Base-by-base conservation (phyloP, 2,329 filamentous ascomycete species). In the Colletotrichum tofieldiae region DNA sequence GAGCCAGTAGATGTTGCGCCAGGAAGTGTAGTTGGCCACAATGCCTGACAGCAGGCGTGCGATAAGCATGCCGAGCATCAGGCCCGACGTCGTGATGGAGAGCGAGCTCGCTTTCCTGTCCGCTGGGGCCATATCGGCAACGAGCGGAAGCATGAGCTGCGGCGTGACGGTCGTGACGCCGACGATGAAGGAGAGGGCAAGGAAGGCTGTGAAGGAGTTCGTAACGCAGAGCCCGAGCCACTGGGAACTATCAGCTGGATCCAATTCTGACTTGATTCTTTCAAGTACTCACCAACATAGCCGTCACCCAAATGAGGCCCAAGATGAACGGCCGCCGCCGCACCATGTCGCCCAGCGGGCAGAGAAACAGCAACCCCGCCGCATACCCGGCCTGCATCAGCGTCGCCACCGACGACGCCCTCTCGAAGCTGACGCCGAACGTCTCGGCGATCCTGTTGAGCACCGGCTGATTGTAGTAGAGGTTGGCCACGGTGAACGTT, bases 391-490 rank as follows among this genome's bases (percentile, higher is more conserved):
- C 92, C 79, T 96, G 94, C 81, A 93, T 91, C 54, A 95, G 83
- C 0, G 94, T 96, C 1, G 94, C 93, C 32, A 96, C 90, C 51
- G 85, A 82, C 1, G 88, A 88, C 0, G 93, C 90, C 65, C 87
- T 85, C 77, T 94, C 93, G 77, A 94, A 92, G 11, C 86, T 87
- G 59, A 96, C 91, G 65, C 87, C 77, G 77, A 96, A 96, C 20
- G 93, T 91, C 12, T 85, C 80, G 0, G 94, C 93, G 51, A 96
- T 86, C 62, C 93, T 89, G 77, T 95, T 94, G 32, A 96, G 84
- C 58, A 96, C 93, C 0, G 94, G 93, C 77, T 95, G 93, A 71
- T 89, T 93, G 81, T 96, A 95, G 82, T 96, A 96, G 3, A 96
- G 84, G 76, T 95, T 95, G 23, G 93, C 93, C 8, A 95, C 93